Evolutionary conservation across 2,329 filamentous ascomycete genomes (phyloP).

Genomic region (Dactylellina cionopaga): DNA sequence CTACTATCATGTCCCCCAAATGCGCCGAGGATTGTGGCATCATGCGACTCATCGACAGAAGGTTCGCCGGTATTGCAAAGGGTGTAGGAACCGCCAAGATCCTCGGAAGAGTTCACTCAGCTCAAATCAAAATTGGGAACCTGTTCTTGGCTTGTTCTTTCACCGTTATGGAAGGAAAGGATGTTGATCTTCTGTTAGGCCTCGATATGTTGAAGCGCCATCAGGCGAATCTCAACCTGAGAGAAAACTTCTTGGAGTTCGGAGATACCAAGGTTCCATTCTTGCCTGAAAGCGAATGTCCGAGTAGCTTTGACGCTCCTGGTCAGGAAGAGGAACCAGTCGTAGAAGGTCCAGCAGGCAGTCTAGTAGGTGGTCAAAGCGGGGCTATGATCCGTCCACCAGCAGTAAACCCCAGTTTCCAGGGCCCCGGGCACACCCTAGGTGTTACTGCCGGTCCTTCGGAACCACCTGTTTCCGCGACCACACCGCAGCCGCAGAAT

Average conservation of each 20-base stretch:
- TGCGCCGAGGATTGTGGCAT: conserved; percentile 94
- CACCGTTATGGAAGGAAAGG: conserved; percentile 99
- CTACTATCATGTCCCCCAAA: conserved; percentile 96
- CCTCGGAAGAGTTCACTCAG: conserved; percentile 92
- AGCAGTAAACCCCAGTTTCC: conserved; percentile 54
- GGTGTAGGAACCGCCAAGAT: conserved; percentile 95
- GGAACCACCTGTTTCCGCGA: conserved; percentile 56
- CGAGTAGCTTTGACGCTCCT: conserved; percentile 78
- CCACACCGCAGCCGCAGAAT: conserved; percentile 29
- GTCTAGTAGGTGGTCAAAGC: conserved; percentile 82
- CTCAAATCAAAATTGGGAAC: conserved; percentile 90
- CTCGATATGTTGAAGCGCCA: conserved; percentile 97
- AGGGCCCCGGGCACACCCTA: conserved; percentile 40
- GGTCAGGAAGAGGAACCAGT: conserved; percentile 80
- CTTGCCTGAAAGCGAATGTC: conserved; percentile 90
- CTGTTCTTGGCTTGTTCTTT: conserved; percentile 92
- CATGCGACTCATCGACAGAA: conserved; percentile 91
- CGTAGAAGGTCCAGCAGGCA: conserved; percentile 85
- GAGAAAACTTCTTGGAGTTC: conserved; percentile 84
- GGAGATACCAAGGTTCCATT: conserved; percentile 89
- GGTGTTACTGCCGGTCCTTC: conserved; percentile 16
- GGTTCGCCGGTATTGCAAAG: conserved; percentile 89
- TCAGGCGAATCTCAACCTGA: conserved; percentile 89
- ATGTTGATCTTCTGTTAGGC: conserved; percentile 90
- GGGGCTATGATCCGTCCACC: conserved; percentile 75